Base-by-base conservation (phyloP, 2,329 filamentous ascomycete genomes). In the Monosporascus sp. region DNA sequence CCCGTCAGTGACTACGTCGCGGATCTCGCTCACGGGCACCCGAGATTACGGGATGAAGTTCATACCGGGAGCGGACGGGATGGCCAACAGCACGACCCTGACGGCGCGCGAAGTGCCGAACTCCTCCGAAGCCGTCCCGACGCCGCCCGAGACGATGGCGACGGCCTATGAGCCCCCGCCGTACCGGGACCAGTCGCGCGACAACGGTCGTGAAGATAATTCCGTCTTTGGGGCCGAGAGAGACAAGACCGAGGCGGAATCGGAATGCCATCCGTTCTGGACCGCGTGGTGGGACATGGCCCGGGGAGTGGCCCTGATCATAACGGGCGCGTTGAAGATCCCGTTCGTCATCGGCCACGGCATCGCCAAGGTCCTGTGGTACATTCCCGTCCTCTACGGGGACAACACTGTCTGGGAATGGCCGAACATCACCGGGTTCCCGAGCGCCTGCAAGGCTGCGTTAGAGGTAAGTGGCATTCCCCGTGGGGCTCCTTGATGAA, bases 221-320 rank as follows among this genome's bases (percentile, higher is more conserved):
- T 24, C 31, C 6, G 6, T 4, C 17, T n/a, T 53, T 3, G 47
- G 56, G 2, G 47, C 56, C 7, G 53, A 56, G 5, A 31, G 56
- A 3, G 49, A 57, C 6, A 51, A 56, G 5, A 31, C 49, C 2
- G 53, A 57, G n/a, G 54, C 51, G 22, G 52, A 50, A n/a, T 58
- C 52, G 25, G 52, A 50, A n/a, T 58, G 51, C 22, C 59, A 61
- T 22, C 59, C 59, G n/a, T 59, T 61, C 51, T 59, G 57, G 59
- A 53, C 49, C 17, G 50, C 51, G 17, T 59, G 57, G 55, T 47
- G 47, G 36, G 59, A 61, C 24, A 54, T 61, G 7, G 3, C 54
- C 2, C 38, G 27, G n/a, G 59, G 57, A 2, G 42, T 58, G 9
- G 52, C 52, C 0, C 36, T 56, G 24, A 55, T 59, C 11, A 31